These are phyloP conservation scores for Aquilaria agallochum DNA, from an alignment of 441 rosid genomes.

Conservation along the genomic window DNA sequence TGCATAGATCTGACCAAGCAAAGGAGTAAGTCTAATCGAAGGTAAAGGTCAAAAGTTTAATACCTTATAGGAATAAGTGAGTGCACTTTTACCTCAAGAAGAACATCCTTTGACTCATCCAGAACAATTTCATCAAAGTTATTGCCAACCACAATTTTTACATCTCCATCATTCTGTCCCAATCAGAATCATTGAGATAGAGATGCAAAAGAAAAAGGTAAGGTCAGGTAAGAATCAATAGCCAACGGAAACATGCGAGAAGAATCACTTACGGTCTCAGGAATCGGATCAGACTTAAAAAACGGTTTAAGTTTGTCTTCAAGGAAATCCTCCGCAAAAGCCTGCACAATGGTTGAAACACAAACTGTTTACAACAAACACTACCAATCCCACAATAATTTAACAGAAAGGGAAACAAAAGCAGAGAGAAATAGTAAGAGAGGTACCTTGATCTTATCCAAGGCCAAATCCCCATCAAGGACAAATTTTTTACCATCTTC, in stretches of 20 bases:
- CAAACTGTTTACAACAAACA: slow-evolving; percentile 1
- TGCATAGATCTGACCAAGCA: slow-evolving; percentile 69
- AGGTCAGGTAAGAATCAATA: slow-evolving; percentile 6
- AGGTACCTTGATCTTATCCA: slow-evolving; percentile 70
- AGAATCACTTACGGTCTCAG: slow-evolving; percentile 55
- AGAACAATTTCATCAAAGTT: slow-evolving; percentile 89
- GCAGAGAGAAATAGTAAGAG: slow-evolving; percentile 7
- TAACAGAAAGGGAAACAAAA: neutral
- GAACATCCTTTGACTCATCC: slow-evolving; percentile 95
- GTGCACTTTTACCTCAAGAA: slow-evolving; percentile 70
- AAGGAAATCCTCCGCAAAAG: slow-evolving; percentile 61
- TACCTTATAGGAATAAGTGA: neutral
- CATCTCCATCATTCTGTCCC: slow-evolving; percentile 84
- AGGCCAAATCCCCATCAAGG: slow-evolving; percentile 56
- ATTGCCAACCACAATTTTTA: slow-evolving; percentile 85
- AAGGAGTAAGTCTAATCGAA: slow-evolving; percentile 6
- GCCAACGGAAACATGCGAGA: slow-evolving; percentile 1
- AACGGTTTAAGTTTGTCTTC: slow-evolving; percentile 82
- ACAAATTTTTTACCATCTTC: slow-evolving; percentile 70
- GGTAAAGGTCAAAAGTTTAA: neutral
- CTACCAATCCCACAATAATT: slow-evolving; percentile 2
- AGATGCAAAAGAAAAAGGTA: neutral
- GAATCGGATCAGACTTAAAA: slow-evolving; percentile 84
- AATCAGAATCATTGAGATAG: slow-evolving; percentile 8
- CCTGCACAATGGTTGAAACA: slow-evolving; percentile 28